Evolutionary conservation across 129 eudicot genomes (phyloP).

Genomic region (Arctium lappa): DNA sequence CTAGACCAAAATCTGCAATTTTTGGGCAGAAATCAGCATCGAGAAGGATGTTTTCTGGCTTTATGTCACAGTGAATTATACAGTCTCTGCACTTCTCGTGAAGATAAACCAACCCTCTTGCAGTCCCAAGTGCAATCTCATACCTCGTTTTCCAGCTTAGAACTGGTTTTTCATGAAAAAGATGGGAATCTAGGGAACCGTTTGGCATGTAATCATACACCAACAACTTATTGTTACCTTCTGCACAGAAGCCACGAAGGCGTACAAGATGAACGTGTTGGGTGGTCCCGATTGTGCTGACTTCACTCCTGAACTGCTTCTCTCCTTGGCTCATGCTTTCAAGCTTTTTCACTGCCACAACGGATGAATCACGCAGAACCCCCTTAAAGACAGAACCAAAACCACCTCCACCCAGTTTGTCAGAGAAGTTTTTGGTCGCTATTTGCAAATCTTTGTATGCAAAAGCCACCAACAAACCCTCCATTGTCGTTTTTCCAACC

Average conservation of each 20-base stretch:
- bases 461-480: slow-evolving; percentile 54
- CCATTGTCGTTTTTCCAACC: slow-evolving; percentile 26
- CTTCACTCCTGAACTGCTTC: slow-evolving; percentile 75
- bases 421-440: slow-evolving; percentile 55
- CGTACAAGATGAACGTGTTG: slow-evolving; percentile 75
- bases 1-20: slow-evolving; percentile 66
- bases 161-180: no score
- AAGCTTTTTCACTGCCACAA: slow-evolving; percentile 68
- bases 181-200: no score
- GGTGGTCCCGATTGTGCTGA: slow-evolving; percentile 65
- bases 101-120: slow-evolving; percentile 62
- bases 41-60: slow-evolving; percentile 69
- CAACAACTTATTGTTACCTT: slow-evolving; percentile 43
- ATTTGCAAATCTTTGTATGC: slow-evolving; percentile 46
- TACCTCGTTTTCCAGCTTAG: slow-evolving; percentile 49
- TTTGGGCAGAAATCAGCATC: slow-evolving; percentile 52
- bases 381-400: slow-evolving; percentile 44
- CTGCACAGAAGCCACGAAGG: slow-evolving; percentile 68
- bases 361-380: slow-evolving; percentile 44
- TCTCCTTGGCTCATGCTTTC: slow-evolving; percentile 61
- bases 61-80: slow-evolving; percentile 81
- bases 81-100: slow-evolving; percentile 69
- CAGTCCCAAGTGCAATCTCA: slow-evolving; percentile 54
- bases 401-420: slow-evolving; percentile 30
- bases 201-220: slow-evolving; percentile 3